A percentile compares a stretch with the other conserved stretches of the same genome.
These are phyloP conservation scores for Apostasia ramifera DNA, from an alignment of 106 monocot species.

Conservation along the genomic window DNA sequence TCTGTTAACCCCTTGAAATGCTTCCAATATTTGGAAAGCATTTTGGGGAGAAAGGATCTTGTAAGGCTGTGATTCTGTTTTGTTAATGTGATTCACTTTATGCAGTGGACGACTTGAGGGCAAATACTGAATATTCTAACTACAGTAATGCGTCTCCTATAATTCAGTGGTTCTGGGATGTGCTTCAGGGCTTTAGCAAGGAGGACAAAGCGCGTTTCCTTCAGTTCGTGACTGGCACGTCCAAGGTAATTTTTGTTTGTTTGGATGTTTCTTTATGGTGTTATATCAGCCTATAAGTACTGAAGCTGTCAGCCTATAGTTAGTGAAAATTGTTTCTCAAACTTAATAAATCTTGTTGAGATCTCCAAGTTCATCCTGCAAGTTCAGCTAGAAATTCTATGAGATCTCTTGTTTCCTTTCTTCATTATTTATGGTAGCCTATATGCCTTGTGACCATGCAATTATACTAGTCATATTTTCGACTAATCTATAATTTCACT, in stretches of 20 bases:
- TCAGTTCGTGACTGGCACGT: constrained; percentile 99
- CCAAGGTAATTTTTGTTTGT: constrained; percentile 50
- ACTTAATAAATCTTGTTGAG: no score
- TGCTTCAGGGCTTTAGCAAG: constrained; percentile 91
- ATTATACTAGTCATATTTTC: no score
- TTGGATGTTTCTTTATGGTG: not conserved
- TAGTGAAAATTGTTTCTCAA: no score
- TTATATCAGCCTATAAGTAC: no score
- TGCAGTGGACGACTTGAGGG: constrained; percentile 93
- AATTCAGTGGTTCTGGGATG: constrained; percentile 99
- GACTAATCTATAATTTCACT: no score
- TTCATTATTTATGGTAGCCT: no score
- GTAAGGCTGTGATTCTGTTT: not conserved
- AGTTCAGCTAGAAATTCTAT: no score
- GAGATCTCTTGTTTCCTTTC: no score
- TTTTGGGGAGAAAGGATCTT: not conserved
- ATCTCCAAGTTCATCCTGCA: no score
- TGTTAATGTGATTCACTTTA: not conserved
- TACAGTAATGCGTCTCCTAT: constrained; percentile 90
- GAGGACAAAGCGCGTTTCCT: constrained; percentile 97
- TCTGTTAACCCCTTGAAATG: not conserved
- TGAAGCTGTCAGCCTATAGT: no score
- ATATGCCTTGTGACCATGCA: no score
- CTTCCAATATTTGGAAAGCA: no score
- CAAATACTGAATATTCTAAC: constrained; percentile 96